Percentiles rank a stretch among this genome's conserved stretches.
These are phyloP conservation scores for Suillus tomentosus DNA, from an alignment of 768 basidiomycete species.

Conservation along the genomic window DNA sequence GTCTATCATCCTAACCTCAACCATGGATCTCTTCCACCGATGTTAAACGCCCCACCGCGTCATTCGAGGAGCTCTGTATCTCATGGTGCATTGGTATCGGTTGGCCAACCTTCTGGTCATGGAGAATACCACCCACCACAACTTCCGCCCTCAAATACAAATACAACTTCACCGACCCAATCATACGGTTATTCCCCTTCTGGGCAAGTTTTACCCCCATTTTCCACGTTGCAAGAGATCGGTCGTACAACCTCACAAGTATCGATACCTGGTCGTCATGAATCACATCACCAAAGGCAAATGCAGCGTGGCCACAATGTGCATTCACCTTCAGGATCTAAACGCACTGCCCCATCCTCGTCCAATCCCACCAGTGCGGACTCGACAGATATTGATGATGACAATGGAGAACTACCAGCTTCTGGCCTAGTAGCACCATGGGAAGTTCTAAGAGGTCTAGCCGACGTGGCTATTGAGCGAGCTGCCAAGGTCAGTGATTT, in stretches of 20 bases:
- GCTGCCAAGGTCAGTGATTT: slow-evolving; percentile 64
- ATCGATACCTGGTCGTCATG: slow-evolving; percentile 60
- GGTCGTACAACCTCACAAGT: slow-evolving; percentile 43
- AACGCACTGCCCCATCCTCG: slow-evolving; percentile 60
- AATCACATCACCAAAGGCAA: slow-evolving; percentile 32
- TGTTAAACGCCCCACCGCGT: slow-evolving; percentile 30
- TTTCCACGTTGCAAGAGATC: slow-evolving; percentile 68
- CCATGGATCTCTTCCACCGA: slow-evolving; percentile 32
- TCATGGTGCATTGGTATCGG: slow-evolving; percentile 33
- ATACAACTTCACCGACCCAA: slow-evolving; percentile 36
- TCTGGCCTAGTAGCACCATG: slow-evolving; percentile 83
- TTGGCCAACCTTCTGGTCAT: slow-evolving; percentile 35
- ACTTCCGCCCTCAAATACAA: slow-evolving; percentile 43
- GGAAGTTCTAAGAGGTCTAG: slow-evolving; percentile 80
- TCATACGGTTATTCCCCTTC: slow-evolving; percentile 40
- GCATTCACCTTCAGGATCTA: slow-evolving; percentile 43
- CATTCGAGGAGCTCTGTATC: slow-evolving; percentile 39
- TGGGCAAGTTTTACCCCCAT: slow-evolving; percentile 65
- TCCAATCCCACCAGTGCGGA: slow-evolving; percentile 77
- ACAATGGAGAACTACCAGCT: slow-evolving; percentile 77
- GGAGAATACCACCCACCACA: slow-evolving; percentile 49
- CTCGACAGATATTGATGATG: slow-evolving; percentile 84
- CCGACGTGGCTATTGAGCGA: slow-evolving; percentile 78
- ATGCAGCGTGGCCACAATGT: slow-evolving; percentile 31
- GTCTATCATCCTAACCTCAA: slow-evolving; percentile 27